phyloP scores from a whole-genome alignment of 371 early-diverging fungal species.

The Rhizomucor miehei region DNA sequence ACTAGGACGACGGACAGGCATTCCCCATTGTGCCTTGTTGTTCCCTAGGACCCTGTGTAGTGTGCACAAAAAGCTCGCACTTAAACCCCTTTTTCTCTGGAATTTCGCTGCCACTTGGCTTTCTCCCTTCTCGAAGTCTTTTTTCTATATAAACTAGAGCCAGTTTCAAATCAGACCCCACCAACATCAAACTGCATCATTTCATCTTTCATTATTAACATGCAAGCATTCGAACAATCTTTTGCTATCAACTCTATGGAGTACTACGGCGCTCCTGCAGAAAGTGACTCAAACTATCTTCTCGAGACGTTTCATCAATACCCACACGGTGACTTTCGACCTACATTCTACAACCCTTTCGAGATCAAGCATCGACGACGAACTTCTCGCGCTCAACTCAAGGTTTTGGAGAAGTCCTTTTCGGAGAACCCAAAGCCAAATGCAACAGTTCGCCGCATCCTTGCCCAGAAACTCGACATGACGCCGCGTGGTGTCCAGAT shows the following conservation, averaged over 20 bases:
- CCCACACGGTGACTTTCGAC: constrained; percentile 61
- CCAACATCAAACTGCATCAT: constrained; percentile 8
- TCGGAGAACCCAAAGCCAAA: constrained; percentile 68
- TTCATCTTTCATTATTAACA: constrained; percentile 11
- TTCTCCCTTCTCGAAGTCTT: constrained; percentile 8
- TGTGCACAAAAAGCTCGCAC: background rate
- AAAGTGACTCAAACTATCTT: constrained; percentile 17
- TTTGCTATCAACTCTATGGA: constrained; percentile 12
- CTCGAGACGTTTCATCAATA: constrained; percentile 47
- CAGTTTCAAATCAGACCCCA: constrained; percentile 10
- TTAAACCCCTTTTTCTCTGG: constrained; percentile 16
- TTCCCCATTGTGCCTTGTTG: constrained; percentile 8
- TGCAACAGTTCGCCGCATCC: constrained; percentile 58
- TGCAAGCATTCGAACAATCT: constrained; percentile 39
- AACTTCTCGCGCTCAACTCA: constrained; percentile 69
- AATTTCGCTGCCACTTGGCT: constrained; percentile 9
- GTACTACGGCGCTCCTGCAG: constrained; percentile 9
- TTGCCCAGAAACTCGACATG: constrained; percentile 81
- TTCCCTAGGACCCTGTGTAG: constrained; percentile 11
- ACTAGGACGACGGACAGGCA: background rate
- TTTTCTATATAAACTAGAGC: constrained; percentile 7
- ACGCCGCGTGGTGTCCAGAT: constrained; percentile 90
- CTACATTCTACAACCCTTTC: constrained; percentile 77
- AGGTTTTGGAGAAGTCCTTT: constrained; percentile 68
- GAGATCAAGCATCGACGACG: constrained; percentile 77